Conservation (phyloP, 345 rosid species). For the Turritis glabra region DNA sequence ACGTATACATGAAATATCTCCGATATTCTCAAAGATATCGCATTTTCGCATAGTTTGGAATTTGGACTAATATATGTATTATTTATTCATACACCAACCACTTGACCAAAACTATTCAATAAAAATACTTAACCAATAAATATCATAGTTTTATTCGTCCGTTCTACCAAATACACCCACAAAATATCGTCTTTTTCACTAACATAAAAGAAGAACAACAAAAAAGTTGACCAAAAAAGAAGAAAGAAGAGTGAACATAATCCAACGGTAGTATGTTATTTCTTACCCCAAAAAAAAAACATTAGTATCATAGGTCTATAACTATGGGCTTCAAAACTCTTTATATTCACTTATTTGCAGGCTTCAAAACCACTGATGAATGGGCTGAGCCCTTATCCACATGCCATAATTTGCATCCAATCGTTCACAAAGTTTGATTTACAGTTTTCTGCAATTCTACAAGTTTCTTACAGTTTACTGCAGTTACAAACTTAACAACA, state of each 20-base stretch:
- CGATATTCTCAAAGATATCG: neutral
- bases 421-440: neutral
- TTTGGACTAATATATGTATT: constrained; percentile 9
- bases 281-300: too few species aligned
- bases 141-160: neutral
- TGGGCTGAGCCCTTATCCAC: neutral
- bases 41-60: neutral
- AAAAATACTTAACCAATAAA: neutral
- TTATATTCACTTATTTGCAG: neutral
- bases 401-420: neutral
- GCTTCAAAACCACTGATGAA: neutral
- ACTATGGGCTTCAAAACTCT: neutral
- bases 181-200: too few species aligned
- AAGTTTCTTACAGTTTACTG: neutral
- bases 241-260: neutral
- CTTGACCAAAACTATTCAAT: neutral
- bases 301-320: too few species aligned
- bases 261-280: too few species aligned
- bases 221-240: neutral
- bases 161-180: neutral
- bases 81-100: neutral
- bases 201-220: neutral
- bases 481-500: too few species aligned
- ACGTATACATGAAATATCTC: neutral
- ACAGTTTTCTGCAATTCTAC: neutral